Conservation (phyloP, 169 alveolate genomes). For the Cryptosporidium viatorum region DNA sequence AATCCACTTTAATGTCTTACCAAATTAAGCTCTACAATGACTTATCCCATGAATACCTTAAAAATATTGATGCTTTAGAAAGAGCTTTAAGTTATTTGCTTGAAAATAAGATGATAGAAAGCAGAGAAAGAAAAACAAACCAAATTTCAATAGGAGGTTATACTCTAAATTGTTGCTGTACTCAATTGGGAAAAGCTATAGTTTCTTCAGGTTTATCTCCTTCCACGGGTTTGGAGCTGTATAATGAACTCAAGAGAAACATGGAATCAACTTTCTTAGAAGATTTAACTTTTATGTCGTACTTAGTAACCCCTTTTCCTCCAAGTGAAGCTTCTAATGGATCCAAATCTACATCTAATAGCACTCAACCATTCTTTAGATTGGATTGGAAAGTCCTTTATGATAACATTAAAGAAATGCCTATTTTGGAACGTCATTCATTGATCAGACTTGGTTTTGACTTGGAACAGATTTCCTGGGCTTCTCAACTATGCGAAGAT, state of each 20-base stretch:
- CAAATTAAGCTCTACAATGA: constrained; percentile 15
- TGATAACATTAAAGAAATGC: background rate
- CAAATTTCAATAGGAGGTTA: constrained; percentile 1
- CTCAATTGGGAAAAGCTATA: constrained; percentile 35
- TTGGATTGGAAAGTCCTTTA: constrained; percentile 48
- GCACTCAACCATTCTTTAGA: constrained; percentile 22
- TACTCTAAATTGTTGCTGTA: constrained; percentile 15
- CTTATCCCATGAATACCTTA: background rate
- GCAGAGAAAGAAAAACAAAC: background rate
- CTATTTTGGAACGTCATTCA: constrained; percentile 42
- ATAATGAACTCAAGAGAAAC: constrained; percentile 7
- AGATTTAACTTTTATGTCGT: constrained; percentile 16
- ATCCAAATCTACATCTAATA: background rate
- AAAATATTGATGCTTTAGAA: background rate
- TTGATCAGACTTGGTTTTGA: constrained; percentile 49
- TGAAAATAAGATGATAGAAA: constrained; percentile 20
- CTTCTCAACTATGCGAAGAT: constrained; percentile 19
- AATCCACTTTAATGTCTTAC: constrained; percentile 41
- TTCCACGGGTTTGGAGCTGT: constrained; percentile 32
- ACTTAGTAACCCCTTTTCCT: constrained; percentile 58
- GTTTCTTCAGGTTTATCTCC: constrained; percentile 70
- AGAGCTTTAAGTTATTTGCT: constrained; percentile 12
- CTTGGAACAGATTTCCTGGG: constrained; percentile 35
- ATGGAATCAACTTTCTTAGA: background rate
- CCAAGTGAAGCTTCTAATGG: background rate